Conservation (phyloP, 1,284 basidiomycete species). For the Phlebopus sp. region DNA sequence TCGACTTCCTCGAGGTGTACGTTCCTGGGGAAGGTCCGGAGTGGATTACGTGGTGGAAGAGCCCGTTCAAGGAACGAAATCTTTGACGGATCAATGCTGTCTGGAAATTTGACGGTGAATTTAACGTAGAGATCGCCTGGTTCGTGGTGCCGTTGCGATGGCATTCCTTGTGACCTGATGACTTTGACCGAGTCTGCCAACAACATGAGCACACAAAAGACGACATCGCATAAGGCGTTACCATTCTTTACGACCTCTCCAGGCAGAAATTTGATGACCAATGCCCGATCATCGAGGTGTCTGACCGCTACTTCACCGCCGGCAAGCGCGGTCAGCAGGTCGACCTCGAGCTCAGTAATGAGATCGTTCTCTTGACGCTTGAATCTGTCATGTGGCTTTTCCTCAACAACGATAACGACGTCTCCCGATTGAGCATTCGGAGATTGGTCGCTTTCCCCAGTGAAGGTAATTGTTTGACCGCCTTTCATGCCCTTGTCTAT, state of each 20-base stretch:
- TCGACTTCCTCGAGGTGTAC: constrained; percentile 83
- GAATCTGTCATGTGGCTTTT: constrained; percentile 91
- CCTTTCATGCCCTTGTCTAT: constrained; percentile 99
- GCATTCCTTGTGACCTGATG: constrained; percentile 96
- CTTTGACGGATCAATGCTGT: constrained; percentile 65
- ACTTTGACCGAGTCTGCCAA: constrained; percentile 82
- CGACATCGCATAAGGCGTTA: constrained; percentile 31
- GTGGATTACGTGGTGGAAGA: constrained; percentile 74
- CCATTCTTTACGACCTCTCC: constrained; percentile 96
- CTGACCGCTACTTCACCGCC: constrained; percentile 91
- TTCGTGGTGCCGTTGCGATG: constrained; percentile 96
- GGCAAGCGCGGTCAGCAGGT: constrained; percentile 90
- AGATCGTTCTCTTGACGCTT: constrained; percentile 94
- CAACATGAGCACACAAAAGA: constrained; percentile 11
- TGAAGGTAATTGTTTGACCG: constrained; percentile 94
- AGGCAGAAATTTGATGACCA: constrained; percentile 83
- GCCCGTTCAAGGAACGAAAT: constrained; percentile 84
- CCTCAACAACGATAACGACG: constrained; percentile 96
- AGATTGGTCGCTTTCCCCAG: constrained; percentile 95
- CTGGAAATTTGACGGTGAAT: constrained; percentile 89
- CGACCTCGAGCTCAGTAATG: constrained; percentile 84
- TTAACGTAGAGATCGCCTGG: constrained; percentile 92
- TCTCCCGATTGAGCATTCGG: constrained; percentile 91
- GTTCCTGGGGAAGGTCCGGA: constrained; percentile 70
- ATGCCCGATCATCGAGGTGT: constrained; percentile 91